phyloP scores from a whole-genome alignment of 345 rosid genomes.

The Euphorbia tirucalli region DNA sequence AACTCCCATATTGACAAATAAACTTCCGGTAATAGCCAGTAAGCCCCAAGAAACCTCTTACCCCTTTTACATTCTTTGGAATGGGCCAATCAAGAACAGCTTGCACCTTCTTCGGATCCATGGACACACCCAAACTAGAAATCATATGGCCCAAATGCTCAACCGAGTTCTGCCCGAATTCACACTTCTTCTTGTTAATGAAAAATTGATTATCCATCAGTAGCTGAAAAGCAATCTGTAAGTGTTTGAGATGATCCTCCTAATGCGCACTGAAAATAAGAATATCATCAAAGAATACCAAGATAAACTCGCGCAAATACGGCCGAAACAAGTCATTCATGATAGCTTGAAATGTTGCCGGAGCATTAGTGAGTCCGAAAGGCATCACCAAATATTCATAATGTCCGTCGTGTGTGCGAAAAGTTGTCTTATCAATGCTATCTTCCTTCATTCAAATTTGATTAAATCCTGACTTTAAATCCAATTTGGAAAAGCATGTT shows the following conservation, averaged over 20 bases:
- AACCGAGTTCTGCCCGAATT: background rate
- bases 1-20: too few relatives aligned
- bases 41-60: background rate
- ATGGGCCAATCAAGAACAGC: background rate
- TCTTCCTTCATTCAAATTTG: background rate
- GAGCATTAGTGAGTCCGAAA: background rate
- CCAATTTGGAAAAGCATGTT: background rate
- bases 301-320: background rate
- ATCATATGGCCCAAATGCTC: background rate
- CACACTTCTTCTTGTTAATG: background rate
- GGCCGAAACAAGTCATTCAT: background rate
- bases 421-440: background rate
- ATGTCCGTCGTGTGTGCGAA: background rate
- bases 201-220: background rate
- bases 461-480: background rate
- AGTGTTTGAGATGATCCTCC: too few relatives aligned
- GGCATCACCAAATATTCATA: background rate
- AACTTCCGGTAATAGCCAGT: background rate
- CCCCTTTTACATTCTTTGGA: background rate
- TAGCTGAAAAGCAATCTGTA: too few relatives aligned
- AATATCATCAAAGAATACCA: background rate
- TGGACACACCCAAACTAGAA: background rate
- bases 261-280: background rate
- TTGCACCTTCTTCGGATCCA: too few relatives aligned
- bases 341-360: background rate